Base-by-base conservation (phyloP, 768 basidiomycete genomes). In the Wakefieldia striispora region DNA sequence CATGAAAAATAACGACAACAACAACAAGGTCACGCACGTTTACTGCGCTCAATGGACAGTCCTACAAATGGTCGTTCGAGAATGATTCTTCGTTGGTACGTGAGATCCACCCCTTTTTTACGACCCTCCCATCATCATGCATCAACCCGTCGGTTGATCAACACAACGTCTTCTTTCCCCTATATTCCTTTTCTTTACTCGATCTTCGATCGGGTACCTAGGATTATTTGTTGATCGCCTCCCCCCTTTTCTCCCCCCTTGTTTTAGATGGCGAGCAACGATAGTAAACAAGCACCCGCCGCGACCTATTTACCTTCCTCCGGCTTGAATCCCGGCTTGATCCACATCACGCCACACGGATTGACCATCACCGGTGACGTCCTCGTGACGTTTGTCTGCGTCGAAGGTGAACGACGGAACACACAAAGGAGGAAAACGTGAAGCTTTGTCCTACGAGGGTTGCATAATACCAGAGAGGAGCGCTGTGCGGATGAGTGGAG, bases 51-150 rank as follows among this genome's bases (percentile, higher is more conserved):
- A 67, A 67, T 40, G 66, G 66, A 16, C 63, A 67, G 37, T 64
- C 66, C 6, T 67, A 67, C 48, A 67, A 67, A 50, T 67, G 66
- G 66, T 60, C 65, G 17, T 67, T 70, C 35, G 61, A 63, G 24
- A 68, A 68, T 7, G 66, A 67, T 27, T 54, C 66, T 1, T 61
- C 61, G 36, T 42, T 69, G 61, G 66, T 69, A 47, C 47, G 59
- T 48, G 24, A 20, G 40, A 29, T 42, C 26, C 34, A 1, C 26
- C 31, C 24, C 20, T 2, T 16, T 17, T 19, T 12, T 26, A 9
- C 27, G 17, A 19, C 24, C 6, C 13, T 21, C 23, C 17, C 33
- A 14, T 14, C 14, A 33, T 33, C 33, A 33, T 33, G 14, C 14
- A 33, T 33, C 33, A 33, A 14, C 33, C 33, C 33, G 14, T 33